Percentiles rank a stretch among this genome's conserved stretches.
Conservation (phyloP, 2,329 filamentous ascomycete species). For the Salinomyces thailandicus region DNA sequence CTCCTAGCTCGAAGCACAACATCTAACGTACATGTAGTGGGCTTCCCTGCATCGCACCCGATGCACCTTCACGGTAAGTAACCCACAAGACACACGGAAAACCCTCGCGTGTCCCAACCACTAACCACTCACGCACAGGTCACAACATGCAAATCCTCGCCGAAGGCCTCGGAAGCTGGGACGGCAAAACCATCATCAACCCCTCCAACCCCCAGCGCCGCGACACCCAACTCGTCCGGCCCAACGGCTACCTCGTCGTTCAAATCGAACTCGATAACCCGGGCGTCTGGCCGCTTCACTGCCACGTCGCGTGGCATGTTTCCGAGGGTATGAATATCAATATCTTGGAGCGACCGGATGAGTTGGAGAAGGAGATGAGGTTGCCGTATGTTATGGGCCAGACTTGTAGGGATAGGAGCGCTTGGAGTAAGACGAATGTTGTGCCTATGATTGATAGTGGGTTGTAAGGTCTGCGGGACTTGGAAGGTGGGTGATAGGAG, state of each 20-base stretch:
- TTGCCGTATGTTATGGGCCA: slow-evolving; percentile 35
- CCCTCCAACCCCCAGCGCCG: slow-evolving; percentile 20
- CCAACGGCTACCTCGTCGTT: slow-evolving; percentile 23
- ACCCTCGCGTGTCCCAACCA: too few species aligned
- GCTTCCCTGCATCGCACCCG: slow-evolving; percentile 19
- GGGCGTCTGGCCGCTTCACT: slow-evolving; percentile 36
- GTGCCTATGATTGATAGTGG: slow-evolving; percentile 44
- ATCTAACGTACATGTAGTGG: too few species aligned
- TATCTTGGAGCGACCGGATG: slow-evolving; percentile 8
- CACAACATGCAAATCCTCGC: slow-evolving; percentile 22
- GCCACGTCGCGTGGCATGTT: slow-evolving; percentile 10
- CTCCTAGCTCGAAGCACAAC: too few species aligned
- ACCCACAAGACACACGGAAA: too few species aligned
- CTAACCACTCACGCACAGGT: slow-evolving; percentile 11
- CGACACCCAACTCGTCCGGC: slow-evolving; percentile 18
- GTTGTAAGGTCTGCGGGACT: too few species aligned
- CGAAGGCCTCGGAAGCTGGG: slow-evolving; percentile 16
- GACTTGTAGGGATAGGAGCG: slow-evolving; percentile 44
- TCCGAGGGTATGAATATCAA: slow-evolving; percentile 14
- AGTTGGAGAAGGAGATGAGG: slow-evolving; percentile 8
- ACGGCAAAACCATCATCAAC: slow-evolving; percentile 20
- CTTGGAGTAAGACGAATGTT: slow-evolving; percentile 40
- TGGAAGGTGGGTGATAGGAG: too few species aligned
- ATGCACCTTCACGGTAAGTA: too few species aligned
- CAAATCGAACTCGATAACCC: slow-evolving; percentile 41